Evolutionary conservation across 192 early-diverging fungal species (phyloP).

Genomic region (Entophlyctis luteolus): DNA sequence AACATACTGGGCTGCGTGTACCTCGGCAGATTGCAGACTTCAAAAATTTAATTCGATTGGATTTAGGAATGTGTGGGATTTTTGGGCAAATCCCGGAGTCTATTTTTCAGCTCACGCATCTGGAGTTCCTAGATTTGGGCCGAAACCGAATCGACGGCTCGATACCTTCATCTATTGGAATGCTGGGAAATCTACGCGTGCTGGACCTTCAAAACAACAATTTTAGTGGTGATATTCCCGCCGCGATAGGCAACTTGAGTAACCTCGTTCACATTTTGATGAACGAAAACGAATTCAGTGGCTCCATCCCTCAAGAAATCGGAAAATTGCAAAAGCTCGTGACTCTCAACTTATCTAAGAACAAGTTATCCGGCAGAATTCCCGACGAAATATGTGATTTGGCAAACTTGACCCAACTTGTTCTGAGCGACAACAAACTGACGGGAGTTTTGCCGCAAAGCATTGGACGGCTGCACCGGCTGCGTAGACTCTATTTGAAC

Average conservation of each 20-base stretch:
- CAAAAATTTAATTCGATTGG: background rate
- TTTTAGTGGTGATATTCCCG: background rate
- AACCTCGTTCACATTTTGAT: background rate
- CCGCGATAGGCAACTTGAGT: background rate
- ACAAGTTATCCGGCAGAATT: background rate
- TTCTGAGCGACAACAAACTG: background rate
- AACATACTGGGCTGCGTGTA: background rate
- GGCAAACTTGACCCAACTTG: background rate
- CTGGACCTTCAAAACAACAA: background rate
- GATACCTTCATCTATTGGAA: background rate
- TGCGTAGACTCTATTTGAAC: background rate
- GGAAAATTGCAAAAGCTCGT: background rate
- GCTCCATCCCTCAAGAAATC: background rate
- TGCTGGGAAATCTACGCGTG: background rate
- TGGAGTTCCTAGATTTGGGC: background rate
- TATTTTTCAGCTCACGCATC: background rate
- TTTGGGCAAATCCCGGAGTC: background rate
- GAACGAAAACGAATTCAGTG: background rate
- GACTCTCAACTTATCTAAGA: background rate
- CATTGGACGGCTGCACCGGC: background rate
- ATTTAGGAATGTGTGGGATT: conserved; percentile 18
- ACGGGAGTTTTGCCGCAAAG: background rate
- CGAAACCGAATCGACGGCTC: background rate
- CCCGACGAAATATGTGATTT: background rate
- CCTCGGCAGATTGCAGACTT: background rate